Percentiles rank a stretch among this genome's conserved stretches.
Conservation (phyloP, 768 basidiomycete genomes). For the Galerina marginata region DNA sequence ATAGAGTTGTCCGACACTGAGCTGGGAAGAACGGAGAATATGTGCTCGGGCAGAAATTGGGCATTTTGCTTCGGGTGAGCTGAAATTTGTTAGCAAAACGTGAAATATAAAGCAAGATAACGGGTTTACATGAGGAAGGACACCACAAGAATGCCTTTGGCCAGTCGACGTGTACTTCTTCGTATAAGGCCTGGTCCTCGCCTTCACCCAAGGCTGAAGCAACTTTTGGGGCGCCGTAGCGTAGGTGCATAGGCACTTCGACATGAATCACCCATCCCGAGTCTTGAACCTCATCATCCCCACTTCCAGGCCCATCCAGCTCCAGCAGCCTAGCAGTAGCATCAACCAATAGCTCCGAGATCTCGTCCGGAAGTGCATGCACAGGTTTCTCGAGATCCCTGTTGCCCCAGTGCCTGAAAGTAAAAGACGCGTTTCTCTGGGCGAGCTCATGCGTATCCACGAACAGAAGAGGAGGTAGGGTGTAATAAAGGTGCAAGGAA, state of each 20-base stretch:
- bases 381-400: conserved; percentile 54
- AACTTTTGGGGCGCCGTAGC: conserved; percentile 42
- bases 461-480: conserved; percentile 48
- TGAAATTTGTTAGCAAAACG: not conserved
- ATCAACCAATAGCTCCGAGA: conserved; percentile 25
- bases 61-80: not conserved
- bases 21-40: conserved; percentile 11
- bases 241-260: conserved; percentile 51
- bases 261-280: conserved; percentile 29
- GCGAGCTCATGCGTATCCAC: conserved; percentile 55
- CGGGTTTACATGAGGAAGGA: conserved; percentile 27
- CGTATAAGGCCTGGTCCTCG: conserved; percentile 23
- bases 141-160: conserved; percentile 47
- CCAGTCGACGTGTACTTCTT: conserved; percentile 37
- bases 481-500: conserved; percentile 43
- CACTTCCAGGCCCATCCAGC: conserved; percentile 23
- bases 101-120: not conserved
- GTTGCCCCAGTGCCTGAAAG: conserved; percentile 45
- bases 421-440: conserved; percentile 41
- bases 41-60: conserved; percentile 11
- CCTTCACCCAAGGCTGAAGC: not conserved
- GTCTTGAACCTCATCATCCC: conserved; percentile 8
- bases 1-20: conserved; percentile 11
- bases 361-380: conserved; percentile 35
- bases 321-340: conserved; percentile 26